A percentile compares a stretch with the other conserved stretches of the same genome.
Conservation (phyloP, 208 protist genomes). For the Crithidia expoeki region DNA sequence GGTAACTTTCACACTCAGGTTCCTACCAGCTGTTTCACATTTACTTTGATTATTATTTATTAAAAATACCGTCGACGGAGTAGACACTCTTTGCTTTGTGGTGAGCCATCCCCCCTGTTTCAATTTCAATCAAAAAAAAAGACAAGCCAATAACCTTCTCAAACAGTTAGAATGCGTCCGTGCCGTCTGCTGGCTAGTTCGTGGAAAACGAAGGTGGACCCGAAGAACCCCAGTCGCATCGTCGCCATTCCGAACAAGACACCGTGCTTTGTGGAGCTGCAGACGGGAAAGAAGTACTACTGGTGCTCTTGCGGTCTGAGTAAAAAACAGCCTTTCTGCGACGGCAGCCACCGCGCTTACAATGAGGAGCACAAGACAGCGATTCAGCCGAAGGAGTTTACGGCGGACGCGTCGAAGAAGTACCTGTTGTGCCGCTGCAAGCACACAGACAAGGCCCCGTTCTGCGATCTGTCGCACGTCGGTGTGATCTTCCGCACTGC, state of each 20-base stretch:
- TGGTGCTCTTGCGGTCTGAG: slow-evolving; percentile 84
- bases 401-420: slow-evolving; percentile 52
- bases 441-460: slow-evolving; percentile 60
- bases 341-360: slow-evolving; percentile 63
- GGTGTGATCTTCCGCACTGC: slow-evolving; percentile 68
- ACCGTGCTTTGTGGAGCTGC: slow-evolving; percentile 50
- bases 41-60: too few species aligned
- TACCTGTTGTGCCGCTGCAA: slow-evolving; percentile 80
- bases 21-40: too few species aligned
- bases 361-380: slow-evolving; percentile 74
- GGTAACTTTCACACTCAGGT: too few species aligned
- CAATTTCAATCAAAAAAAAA: too few species aligned
- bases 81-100: too few species aligned
- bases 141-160: not conserved
- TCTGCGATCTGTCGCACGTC: slow-evolving; percentile 79
- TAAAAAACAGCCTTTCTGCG: slow-evolving; percentile 85
- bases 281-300: slow-evolving; percentile 78
- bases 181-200: slow-evolving; percentile 46
- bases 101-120: too few species aligned
- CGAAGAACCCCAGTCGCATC: slow-evolving; percentile 56
- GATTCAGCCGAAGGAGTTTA: slow-evolving; percentile 70
- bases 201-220: slow-evolving; percentile 81
- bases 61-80: too few species aligned
- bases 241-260: slow-evolving; percentile 50
- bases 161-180: slow-evolving; percentile 29